phyloP scores from a whole-genome alignment of 2,329 filamentous ascomycete species.

The Cadophora sp. region DNA sequence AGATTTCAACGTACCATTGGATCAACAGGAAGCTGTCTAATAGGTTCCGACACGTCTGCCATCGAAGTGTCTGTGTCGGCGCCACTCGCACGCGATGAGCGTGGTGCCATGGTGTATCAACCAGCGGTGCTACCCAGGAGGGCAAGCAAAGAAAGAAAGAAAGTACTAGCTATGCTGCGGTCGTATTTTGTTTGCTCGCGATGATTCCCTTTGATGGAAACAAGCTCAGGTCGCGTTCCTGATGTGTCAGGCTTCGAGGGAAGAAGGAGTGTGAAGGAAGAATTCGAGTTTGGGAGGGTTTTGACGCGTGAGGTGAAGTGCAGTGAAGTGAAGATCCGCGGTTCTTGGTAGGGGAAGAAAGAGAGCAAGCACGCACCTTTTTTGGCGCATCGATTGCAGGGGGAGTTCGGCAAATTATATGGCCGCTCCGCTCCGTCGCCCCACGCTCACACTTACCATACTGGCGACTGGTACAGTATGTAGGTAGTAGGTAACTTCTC shows the following conservation, averaged over 20 bases:
- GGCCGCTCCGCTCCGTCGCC: too few relatives aligned
- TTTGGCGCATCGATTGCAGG: too few relatives aligned
- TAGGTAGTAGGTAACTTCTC: too few relatives aligned
- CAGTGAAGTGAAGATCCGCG: not conserved
- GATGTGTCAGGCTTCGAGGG: not conserved
- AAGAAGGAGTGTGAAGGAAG: not conserved
- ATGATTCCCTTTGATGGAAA: not conserved
- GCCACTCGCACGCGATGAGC: slow-evolving; percentile 58
- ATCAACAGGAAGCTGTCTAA: slow-evolving; percentile 43
- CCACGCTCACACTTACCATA: too few relatives aligned
- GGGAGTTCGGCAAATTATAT: not conserved
- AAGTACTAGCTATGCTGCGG: not conserved
- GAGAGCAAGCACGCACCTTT: not conserved
- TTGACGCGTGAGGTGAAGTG: not conserved
- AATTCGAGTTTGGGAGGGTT: not conserved
- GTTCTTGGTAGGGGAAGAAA: too few relatives aligned
- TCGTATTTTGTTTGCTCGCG: not conserved
- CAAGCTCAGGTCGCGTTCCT: slow-evolving; percentile 5
- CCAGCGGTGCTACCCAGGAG: slow-evolving; percentile 33
- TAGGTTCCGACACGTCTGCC: slow-evolving; percentile 60
- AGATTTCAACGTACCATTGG: slow-evolving; percentile 43
- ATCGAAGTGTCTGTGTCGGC: slow-evolving; percentile 62
- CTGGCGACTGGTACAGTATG: too few relatives aligned
- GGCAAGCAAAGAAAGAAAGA: slow-evolving; percentile 21
- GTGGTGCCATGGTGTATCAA: slow-evolving; percentile 58